Evolutionary conservation across 1,284 basidiomycete genomes (phyloP), one percentile per base, ranked within the genome.

Genomic region (Somion occarium): DNA sequence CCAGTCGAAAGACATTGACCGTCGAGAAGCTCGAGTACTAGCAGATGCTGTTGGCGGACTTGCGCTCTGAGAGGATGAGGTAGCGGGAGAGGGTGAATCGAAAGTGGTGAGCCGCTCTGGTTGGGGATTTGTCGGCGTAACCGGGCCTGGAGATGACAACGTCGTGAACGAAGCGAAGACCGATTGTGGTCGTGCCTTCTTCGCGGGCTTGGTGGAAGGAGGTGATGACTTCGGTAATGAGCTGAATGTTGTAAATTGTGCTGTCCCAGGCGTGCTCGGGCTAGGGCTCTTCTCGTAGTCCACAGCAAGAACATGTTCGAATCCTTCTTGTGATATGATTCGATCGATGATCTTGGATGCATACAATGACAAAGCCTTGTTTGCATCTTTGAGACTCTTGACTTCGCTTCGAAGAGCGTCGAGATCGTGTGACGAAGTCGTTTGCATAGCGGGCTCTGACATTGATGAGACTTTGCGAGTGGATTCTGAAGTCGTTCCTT

Each of bases 281-380:
- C 57, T 52, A 15, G 59, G 74, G 39, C 73, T 74, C 60, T 80
- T 80, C 48, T 87, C 88, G 63, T 93, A 94, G 66, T 97, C 93
- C 45, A 82, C 83, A 20, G 93, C 88, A 24, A 97, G 80, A 49
- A 98, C 87, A 61, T 94, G 90, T 68, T 98, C 94, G 69, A 93
- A 96, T 25, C 93, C 94, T 68, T 95, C 93, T 64, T 92, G 85
- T 2, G 91, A 82, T 56, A 96, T 93, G 66, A 98, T 96, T 49
- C 93, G 83, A 72, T 98, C 93, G 61, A 98, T 88, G 61, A 98
- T 97, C 76, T 97, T 98, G 50, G 91, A 93, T 18, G 94, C 93
- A 65, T 98, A 98, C 20, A 98, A 72, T 15, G 91, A 91, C 11
- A 98, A 74, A 0, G 93, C 93, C 67, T 95, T 95, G 76, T 97